Base-by-base conservation (phyloP, 441 rosid species). In the Euphorbia schlechtendalii region DNA sequence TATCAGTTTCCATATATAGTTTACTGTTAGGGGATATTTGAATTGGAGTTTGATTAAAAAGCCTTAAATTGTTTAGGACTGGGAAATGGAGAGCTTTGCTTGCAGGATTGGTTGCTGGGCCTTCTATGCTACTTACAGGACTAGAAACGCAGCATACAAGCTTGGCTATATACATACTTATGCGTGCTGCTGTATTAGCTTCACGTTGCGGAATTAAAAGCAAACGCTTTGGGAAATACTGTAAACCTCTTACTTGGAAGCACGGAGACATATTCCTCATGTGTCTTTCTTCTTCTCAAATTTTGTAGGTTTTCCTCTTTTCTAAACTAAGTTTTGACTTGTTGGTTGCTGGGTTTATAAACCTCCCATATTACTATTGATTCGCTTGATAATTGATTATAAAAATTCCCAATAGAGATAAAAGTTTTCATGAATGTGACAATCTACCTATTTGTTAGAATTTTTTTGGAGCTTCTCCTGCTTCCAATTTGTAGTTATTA, bases 241-340 rank as follows among this genome's bases (percentile, higher is more conserved):
- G 97, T 72, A 88, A 85, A 75, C 98, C 98, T 34, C 97, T 92
- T 68, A 86, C 98, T 56, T 92, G 98, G 98, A 88, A 86, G 83
- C 97, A 92, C 57, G 97, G 98, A 3, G 98, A 92, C 73, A 70
- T 88, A 59, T 88, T 92, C 74, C 94, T 92, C 51, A 92, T 90
- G 98, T 92, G 98, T 72, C 94, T 90, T 64, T 88, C 98, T 10
- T 88, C 97, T 9, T 90, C 96, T 0, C 91, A 92, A 81, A 86
- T 90, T 76, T 74, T 92, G 98, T 90, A 81, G 59, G 92, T 77
- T 69, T 32, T 51, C 36, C 54, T 53, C 32, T 27, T 62, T 63
- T 46, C 60, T 64, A n/a, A 22, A 64, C 20, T 51, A 24, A 41
- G 46, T 58, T 46, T 58, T 45, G 5, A 27, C 15, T 36, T 65